These are phyloP conservation scores for Rhizopus stolonifer DNA, from an alignment of 371 early-diverging fungal species.

Conservation along the genomic window DNA sequence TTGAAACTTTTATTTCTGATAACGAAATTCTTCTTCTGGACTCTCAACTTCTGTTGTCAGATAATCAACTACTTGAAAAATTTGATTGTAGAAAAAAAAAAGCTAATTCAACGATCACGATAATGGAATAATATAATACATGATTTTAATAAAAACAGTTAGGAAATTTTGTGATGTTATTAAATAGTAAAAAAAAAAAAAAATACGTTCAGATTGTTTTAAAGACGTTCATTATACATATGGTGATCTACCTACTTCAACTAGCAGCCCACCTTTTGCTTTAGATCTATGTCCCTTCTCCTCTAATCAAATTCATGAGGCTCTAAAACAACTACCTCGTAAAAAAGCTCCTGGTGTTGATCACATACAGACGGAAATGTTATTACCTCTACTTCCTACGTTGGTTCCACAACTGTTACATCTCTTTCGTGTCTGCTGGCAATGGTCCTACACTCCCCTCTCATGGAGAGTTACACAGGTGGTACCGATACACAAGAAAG, in stretches of 20 bases:
- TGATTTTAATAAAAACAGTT: slow-evolving; percentile 10
- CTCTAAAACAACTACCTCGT: not conserved
- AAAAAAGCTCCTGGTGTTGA: slow-evolving; percentile 28
- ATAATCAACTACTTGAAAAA: slow-evolving; percentile 11
- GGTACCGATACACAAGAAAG: too few relatives aligned
- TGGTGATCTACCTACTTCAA: slow-evolving; percentile 3
- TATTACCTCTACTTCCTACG: slow-evolving; percentile 13
- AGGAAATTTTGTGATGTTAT: slow-evolving; percentile 7
- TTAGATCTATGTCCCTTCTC: not conserved
- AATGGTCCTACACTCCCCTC: slow-evolving; percentile 16
- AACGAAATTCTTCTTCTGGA: slow-evolving; percentile 16
- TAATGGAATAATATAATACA: slow-evolving; percentile 12
- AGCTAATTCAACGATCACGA: slow-evolving; percentile 8
- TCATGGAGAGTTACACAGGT: slow-evolving; percentile 30
- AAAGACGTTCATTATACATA: slow-evolving; percentile 10
- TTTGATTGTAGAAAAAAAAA: slow-evolving; percentile 14
- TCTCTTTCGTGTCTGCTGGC: slow-evolving; percentile 11
- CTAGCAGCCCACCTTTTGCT: too few relatives aligned
- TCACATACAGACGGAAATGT: slow-evolving; percentile 28
- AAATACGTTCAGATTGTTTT: slow-evolving; percentile 5
- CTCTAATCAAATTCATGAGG: not conserved
- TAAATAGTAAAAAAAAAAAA: slow-evolving; percentile 7
- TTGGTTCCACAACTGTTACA: too few relatives aligned
- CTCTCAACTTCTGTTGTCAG: slow-evolving; percentile 14
- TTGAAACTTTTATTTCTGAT: slow-evolving; percentile 15